Evolutionary conservation across 2,329 filamentous ascomycete genomes (phyloP), one percentile per base, ranked within the genome.

Genomic region (Escovopsis weberi): DNA sequence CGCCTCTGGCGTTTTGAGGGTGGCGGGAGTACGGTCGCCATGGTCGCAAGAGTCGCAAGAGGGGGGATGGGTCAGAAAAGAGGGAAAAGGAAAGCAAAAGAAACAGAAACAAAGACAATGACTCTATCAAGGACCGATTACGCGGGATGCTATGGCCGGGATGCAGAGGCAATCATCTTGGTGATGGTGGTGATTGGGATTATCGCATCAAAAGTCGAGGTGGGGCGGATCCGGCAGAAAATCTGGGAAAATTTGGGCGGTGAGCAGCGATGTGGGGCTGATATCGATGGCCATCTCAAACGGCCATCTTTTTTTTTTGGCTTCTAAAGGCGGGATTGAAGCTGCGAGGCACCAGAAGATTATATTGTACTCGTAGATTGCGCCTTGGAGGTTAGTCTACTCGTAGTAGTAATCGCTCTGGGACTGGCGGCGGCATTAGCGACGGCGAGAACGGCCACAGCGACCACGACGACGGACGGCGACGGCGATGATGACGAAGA

Each of bases 1-100:
- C 82, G 77, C 61, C 80, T 83, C 58, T 94, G 87, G 48, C 87
- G 78, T 64, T 95, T 96, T 41, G 81, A 88, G 4, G 85, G 85
- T 38, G 85, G 86, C n/a, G 86, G 86, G 6, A 81, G 60, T 39
- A 88, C 65, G 5, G 86, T 94, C 52, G 86, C 77, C 86, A 94
- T 94, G 38, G 40, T 48, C 26, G 35, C 28, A 32, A 41, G 37
- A 40, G 40, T 48, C 26, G 35, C 28, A 32, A 41, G 37, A 40
- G 43, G 41, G 30, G 28, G 7, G 28, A 11, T 3, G 28, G 28
- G 8, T 7, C 28, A 32, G 28, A 32, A 30, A 32, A 32, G 11
- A 32, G 3, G 11, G 28, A 32, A 32, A 32, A 32, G 11, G 11
- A 9, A 32, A 32, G 11, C 8, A 11, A 3, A 32, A 30, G 28